phyloP scores from a whole-genome alignment of 257 asterid genomes.

The Pogostemon cablin region DNA sequence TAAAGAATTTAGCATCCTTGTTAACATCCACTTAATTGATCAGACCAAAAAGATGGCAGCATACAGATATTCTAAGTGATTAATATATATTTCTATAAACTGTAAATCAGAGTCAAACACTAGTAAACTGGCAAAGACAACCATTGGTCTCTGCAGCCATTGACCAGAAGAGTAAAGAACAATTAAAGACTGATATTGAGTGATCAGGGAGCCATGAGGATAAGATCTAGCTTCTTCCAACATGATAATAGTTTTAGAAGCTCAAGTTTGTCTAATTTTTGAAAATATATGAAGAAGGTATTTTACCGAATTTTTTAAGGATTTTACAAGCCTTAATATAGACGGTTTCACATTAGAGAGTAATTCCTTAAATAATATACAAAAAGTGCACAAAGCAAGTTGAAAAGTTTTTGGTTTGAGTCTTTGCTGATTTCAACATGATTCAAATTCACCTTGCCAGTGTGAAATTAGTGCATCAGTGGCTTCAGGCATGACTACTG shows the following conservation, averaged over 20 bases:
- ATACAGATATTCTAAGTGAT: conserved; percentile 17
- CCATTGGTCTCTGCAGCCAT: neutral
- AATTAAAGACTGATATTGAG: conserved; percentile 1
- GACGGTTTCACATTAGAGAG: too few species aligned
- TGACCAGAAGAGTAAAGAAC: conserved; percentile 9
- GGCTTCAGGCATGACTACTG: neutral
- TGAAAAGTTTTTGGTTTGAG: neutral
- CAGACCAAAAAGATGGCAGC: neutral
- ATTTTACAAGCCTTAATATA: neutral
- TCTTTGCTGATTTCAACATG: neutral
- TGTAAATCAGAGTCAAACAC: neutral
- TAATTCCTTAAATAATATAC: neutral
- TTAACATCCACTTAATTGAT: conserved; percentile 6
- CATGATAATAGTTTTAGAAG: neutral
- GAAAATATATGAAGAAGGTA: neutral
- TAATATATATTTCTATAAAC: neutral
- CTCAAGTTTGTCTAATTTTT: conserved; percentile 2
- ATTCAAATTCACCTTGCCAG: neutral
- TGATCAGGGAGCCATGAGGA: conserved; percentile 3
- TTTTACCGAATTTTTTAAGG: neutral
- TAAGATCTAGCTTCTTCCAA: neutral
- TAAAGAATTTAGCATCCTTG: conserved; percentile 20
- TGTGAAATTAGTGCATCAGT: neutral
- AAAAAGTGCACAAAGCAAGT: neutral
- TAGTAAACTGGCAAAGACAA: neutral